phyloP scores from a whole-genome alignment of 108 stramenopile species.

The Cyclotella choctawhatcheeana region DNA sequence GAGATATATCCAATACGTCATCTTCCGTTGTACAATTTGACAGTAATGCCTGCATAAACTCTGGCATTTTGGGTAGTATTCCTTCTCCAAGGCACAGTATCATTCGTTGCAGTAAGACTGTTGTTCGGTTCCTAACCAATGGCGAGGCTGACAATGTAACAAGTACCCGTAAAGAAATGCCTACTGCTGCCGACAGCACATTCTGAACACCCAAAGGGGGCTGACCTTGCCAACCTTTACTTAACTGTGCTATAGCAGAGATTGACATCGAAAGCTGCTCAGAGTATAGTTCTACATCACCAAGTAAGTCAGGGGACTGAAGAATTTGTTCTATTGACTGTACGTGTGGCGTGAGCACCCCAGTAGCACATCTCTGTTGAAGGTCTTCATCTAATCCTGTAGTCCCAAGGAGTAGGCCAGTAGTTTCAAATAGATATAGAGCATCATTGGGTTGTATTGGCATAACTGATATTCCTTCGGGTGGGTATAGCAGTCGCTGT shows the following conservation, averaged over 20 bases:
- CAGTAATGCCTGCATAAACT: constrained; percentile 55
- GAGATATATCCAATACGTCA: constrained; percentile 64
- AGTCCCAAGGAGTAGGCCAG: constrained; percentile 75
- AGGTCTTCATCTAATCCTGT: constrained; percentile 59
- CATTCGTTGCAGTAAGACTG: constrained; percentile 69
- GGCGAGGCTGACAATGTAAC: constrained; percentile 50
- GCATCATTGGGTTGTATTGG: constrained; percentile 67
- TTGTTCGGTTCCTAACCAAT: constrained; percentile 59
- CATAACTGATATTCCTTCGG: constrained; percentile 9
- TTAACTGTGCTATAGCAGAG: constrained; percentile 71
- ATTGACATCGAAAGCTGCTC: constrained; percentile 62
- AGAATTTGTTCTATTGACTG: constrained; percentile 61
- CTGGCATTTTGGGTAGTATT: constrained; percentile 61
- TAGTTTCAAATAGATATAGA: constrained; percentile 76
- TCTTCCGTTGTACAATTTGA: constrained; percentile 59
- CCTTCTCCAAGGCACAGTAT: constrained; percentile 61
- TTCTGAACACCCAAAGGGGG: constrained; percentile 60
- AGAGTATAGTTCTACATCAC: constrained; percentile 54
- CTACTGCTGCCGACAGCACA: constrained; percentile 65
- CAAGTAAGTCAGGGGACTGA: constrained; percentile 25
- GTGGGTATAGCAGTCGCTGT: constrained; percentile 61
- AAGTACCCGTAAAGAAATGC: constrained; percentile 52
- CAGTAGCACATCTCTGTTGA: constrained; percentile 62
- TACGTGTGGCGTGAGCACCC: constrained; percentile 75
- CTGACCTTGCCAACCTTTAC: constrained; percentile 69